Conservation (phyloP, 108 stramenopile species). For the Thalassiosira profunda region DNA sequence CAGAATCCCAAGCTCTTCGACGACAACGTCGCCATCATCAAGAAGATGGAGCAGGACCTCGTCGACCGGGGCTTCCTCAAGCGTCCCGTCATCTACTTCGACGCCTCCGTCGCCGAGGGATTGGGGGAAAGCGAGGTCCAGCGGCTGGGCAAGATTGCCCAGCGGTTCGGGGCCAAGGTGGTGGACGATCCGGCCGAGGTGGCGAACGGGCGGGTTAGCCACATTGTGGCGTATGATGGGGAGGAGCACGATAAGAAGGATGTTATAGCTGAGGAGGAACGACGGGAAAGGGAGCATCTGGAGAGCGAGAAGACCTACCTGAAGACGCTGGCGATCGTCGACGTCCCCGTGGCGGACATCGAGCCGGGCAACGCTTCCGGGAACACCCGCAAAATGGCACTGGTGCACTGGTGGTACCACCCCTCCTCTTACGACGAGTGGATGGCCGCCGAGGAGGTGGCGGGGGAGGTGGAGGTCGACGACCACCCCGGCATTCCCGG, state of each 20-base stretch:
- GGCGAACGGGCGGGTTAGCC: slow-evolving; percentile 19
- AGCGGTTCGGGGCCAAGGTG: slow-evolving; percentile 17
- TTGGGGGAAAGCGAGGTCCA: slow-evolving; percentile 1
- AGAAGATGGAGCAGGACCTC: slow-evolving; percentile 31
- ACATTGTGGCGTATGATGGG: slow-evolving; percentile 46
- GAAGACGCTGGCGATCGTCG: slow-evolving; percentile 34
- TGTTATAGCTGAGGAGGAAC: slow-evolving; percentile 25
- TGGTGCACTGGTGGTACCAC: slow-evolving; percentile 57
- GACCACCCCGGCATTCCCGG: slow-evolving; percentile 4
- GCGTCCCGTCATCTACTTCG: slow-evolving; percentile 38
- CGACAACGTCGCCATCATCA: slow-evolving; percentile 34
- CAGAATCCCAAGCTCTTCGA: slow-evolving; percentile 42
- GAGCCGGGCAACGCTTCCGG: slow-evolving; percentile 1
- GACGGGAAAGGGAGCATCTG: slow-evolving; percentile 4
- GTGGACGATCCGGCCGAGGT: slow-evolving; percentile 9
- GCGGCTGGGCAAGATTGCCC: slow-evolving; percentile 26
- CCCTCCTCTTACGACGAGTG: slow-evolving; percentile 54
- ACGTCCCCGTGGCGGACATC: slow-evolving; percentile 12
- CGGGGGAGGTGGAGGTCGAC: background rate
- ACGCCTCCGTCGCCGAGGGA: slow-evolving; percentile 15
- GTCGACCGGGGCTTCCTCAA: slow-evolving; percentile 23
- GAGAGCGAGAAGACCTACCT: slow-evolving; percentile 48
- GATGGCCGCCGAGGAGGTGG: slow-evolving; percentile 45
- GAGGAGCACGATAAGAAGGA: slow-evolving; percentile 45
- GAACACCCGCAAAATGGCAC: slow-evolving; percentile 17